phyloP scores from a whole-genome alignment of 306 rosid species.

The Rosa lucieae region DNA sequence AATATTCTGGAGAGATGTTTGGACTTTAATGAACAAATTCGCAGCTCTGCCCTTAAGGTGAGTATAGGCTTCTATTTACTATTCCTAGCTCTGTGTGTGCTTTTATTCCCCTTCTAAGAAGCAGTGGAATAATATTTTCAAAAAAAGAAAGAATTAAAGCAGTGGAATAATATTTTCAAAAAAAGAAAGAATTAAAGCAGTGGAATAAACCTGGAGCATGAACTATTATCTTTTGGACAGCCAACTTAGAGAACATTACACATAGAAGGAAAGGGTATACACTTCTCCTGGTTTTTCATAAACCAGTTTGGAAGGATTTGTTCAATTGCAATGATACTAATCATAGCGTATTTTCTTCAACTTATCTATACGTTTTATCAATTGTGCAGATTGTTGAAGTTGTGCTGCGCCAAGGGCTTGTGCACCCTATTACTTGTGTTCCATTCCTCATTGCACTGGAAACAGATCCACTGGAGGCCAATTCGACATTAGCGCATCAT shows the following conservation, averaged over 20 bases:
- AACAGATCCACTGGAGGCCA: slow-evolving; percentile 85
- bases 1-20: slow-evolving; percentile 75
- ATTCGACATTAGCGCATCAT: slow-evolving; percentile 89
- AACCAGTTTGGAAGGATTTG: not conserved
- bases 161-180: not conserved
- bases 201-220: slow-evolving; percentile 4
- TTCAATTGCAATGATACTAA: not conserved
- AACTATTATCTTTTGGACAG: slow-evolving; percentile 5
- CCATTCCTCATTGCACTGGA: slow-evolving; percentile 97
- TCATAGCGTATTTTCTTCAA: not conserved
- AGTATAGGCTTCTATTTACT: slow-evolving; percentile 31
- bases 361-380: not conserved
- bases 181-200: not conserved
- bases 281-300: not conserved
- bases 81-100: not conserved
- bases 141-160: not conserved
- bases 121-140: not conserved
- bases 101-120: not conserved
- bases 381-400: slow-evolving; percentile 85
- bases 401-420: slow-evolving; percentile 98
- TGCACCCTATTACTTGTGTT: slow-evolving; percentile 98
- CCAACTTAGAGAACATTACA: not conserved
- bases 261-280: not conserved
- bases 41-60: slow-evolving; percentile 86
- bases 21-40: slow-evolving; percentile 77